These are phyloP conservation scores for Irineochytrium annulatum DNA, from an alignment of 192 early-diverging fungal species.

Conservation along the genomic window DNA sequence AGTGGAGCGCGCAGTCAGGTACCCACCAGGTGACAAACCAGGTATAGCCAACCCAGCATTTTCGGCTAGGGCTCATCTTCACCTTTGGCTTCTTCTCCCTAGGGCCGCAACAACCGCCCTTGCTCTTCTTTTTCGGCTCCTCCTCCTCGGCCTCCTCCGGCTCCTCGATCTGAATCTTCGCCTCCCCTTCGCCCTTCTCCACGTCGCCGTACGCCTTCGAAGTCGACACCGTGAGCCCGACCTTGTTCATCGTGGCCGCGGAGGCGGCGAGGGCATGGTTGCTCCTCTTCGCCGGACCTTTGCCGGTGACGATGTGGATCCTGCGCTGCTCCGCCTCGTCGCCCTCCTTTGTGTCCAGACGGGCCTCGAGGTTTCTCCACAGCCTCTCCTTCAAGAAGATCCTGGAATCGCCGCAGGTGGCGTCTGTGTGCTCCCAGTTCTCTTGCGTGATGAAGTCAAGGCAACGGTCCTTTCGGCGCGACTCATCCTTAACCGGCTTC, in stretches of 20 bases:
- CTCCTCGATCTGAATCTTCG: slow-evolving; percentile 3
- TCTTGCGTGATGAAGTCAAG: slow-evolving; percentile 10
- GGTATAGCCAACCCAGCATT: slow-evolving; percentile 76
- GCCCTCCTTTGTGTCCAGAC: slow-evolving; percentile 59
- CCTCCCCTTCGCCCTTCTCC: slow-evolving; percentile 1
- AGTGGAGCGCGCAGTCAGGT: slow-evolving; percentile 61
- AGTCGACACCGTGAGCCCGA: neutral
- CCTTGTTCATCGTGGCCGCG: slow-evolving; percentile 1
- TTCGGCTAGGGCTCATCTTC: slow-evolving; percentile 54
- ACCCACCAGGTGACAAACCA: slow-evolving; percentile 81
- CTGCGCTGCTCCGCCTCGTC: slow-evolving; percentile 18
- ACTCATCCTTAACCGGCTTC: neutral
- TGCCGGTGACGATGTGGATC: slow-evolving; percentile 11
- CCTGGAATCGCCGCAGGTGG: slow-evolving; percentile 35
- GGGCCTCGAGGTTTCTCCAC: slow-evolving; percentile 81
- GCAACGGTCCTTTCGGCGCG: slow-evolving; percentile 7
- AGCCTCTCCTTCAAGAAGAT: slow-evolving; percentile 67
- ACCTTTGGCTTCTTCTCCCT: slow-evolving; percentile 32
- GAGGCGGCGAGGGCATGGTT: slow-evolving; percentile 5
- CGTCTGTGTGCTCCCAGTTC: slow-evolving; percentile 22
- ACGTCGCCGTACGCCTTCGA: slow-evolving; percentile 3
- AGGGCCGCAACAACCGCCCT: slow-evolving; percentile 2
- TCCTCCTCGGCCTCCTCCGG: slow-evolving; percentile 18
- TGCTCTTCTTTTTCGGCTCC: slow-evolving; percentile 4
- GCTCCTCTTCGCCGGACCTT: neutral